phyloP scores from a whole-genome alignment of 257 asterid species.

The Przewalskia tangutica region DNA sequence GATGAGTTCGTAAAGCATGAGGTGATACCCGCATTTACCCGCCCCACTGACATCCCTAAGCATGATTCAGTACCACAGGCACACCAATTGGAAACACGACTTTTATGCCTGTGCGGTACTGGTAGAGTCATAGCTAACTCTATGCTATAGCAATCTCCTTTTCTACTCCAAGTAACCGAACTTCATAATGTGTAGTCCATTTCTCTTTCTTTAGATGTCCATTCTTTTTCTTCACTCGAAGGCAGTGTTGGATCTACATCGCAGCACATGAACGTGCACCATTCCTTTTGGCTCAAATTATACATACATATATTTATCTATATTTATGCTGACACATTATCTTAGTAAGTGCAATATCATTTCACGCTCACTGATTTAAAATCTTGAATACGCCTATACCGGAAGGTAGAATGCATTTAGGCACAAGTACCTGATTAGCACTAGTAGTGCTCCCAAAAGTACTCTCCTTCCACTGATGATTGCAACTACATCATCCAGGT shows the following conservation, averaged over 20 bases:
- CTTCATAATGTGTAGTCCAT: background rate
- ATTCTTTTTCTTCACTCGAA: background rate
- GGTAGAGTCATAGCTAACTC: background rate
- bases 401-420: background rate
- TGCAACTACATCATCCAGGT: conserved; percentile 2
- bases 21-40: no score
- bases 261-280: background rate
- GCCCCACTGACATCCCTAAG: no score
- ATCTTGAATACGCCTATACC: background rate
- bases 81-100: background rate
- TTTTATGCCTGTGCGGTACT: background rate
- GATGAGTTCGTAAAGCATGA: background rate
- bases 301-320: background rate
- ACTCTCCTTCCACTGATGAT: conserved; percentile 14
- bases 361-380: background rate
- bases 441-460: conserved; percentile 13
- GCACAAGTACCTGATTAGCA: conserved; percentile 24
- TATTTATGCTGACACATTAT: background rate
- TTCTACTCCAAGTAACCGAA: background rate
- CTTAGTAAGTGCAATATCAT: background rate
- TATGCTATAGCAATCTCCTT: background rate
- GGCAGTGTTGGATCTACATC: background rate
- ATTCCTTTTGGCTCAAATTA: background rate
- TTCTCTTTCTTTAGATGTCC: background rate
- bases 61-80: background rate